These are phyloP conservation scores for Somion occarium DNA, from an alignment of 1,284 basidiomycete species.

Conservation along the genomic window DNA sequence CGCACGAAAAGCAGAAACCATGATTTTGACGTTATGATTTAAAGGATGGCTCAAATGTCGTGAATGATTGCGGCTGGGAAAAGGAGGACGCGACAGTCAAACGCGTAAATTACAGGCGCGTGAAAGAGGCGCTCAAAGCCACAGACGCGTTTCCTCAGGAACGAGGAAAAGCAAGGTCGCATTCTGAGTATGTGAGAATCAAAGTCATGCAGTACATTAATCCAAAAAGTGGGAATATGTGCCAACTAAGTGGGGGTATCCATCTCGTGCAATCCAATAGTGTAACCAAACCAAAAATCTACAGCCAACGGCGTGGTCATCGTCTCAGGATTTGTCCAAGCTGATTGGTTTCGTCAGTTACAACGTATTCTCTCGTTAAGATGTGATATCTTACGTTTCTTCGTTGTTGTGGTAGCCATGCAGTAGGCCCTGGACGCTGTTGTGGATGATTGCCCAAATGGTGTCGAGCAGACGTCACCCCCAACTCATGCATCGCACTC, in stretches of 20 bases:
- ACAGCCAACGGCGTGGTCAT: slow-evolving; percentile 14
- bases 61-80: too few relatives aligned
- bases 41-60: too few relatives aligned
- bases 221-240: not conserved
- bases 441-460: slow-evolving; percentile 37
- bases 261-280: not conserved
- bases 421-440: slow-evolving; percentile 39
- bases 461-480: slow-evolving; percentile 59
- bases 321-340: slow-evolving; percentile 31
- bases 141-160: too few relatives aligned
- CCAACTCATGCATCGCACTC: slow-evolving; percentile 64
- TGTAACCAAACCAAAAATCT: not conserved
- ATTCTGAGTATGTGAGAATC: too few relatives aligned
- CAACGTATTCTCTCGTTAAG: not conserved
- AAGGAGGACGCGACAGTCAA: too few relatives aligned
- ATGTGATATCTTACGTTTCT: slow-evolving; percentile 44
- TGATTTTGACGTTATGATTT: slow-evolving; percentile 26
- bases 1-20: slow-evolving; percentile 48
- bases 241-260: not conserved
- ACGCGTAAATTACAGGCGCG: too few relatives aligned
- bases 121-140: too few relatives aligned
- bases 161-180: too few relatives aligned
- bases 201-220: too few relatives aligned
- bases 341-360: slow-evolving; percentile 11
- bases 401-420: slow-evolving; percentile 61